Conservation (phyloP, 352 stramenopile genomes). For the Pythium chondricola region DNA sequence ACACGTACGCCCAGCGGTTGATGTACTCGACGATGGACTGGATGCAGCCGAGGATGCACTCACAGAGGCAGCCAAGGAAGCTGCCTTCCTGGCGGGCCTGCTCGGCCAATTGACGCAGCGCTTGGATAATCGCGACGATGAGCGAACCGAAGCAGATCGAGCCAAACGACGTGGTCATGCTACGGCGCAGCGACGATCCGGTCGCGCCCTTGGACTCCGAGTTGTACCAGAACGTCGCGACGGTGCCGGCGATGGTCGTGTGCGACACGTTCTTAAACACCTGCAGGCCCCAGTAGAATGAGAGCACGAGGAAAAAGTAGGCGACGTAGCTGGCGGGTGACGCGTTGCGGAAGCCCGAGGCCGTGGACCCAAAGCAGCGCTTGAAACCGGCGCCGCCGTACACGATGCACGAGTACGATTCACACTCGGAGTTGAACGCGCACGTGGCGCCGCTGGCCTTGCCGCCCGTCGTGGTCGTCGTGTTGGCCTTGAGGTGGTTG, state of each 20-base stretch:
- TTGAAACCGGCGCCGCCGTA: slow-evolving; percentile 6
- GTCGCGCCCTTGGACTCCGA: slow-evolving; percentile 82
- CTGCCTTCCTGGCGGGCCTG: slow-evolving; percentile 65
- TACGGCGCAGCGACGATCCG: slow-evolving; percentile 72
- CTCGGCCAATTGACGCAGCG: slow-evolving; percentile 73
- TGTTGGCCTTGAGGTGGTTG: slow-evolving; percentile 50
- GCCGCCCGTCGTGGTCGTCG: slow-evolving; percentile 17
- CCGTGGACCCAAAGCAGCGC: slow-evolving; percentile 14
- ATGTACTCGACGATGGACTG: slow-evolving; percentile 90
- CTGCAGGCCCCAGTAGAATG: slow-evolving; percentile 92
- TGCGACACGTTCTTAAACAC: slow-evolving; percentile 93
- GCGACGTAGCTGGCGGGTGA: slow-evolving; percentile 30
- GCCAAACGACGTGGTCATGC: slow-evolving; percentile 90
- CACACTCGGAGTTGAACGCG: slow-evolving; percentile 25
- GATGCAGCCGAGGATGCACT: slow-evolving; percentile 80
- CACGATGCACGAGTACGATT: slow-evolving; percentile 31
- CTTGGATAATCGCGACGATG: slow-evolving; percentile 91
- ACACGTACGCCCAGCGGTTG: slow-evolving; percentile 93
- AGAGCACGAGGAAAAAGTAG: slow-evolving; percentile 87
- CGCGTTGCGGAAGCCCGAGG: slow-evolving; percentile 30
- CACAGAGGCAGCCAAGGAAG: slow-evolving; percentile 64
- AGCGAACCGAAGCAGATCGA: slow-evolving; percentile 95
- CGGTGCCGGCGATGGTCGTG: slow-evolving; percentile 88
- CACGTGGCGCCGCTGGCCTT: slow-evolving; percentile 16
- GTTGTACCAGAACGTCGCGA: slow-evolving; percentile 95